Conservation (phyloP, 306 rosid genomes). For the Herpetospermum pedunculosum region DNA sequence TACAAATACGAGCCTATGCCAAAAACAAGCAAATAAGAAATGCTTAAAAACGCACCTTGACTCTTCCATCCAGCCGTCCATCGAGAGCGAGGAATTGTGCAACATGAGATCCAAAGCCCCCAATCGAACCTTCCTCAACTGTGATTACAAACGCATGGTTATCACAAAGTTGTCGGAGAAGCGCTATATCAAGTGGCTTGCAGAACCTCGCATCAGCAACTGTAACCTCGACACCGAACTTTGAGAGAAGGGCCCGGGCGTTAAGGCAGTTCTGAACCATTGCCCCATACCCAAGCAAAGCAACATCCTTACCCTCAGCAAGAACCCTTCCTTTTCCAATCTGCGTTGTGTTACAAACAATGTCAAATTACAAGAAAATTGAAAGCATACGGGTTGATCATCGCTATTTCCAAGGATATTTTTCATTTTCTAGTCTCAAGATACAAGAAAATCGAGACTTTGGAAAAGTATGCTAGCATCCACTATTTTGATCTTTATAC, state of each 20-base stretch:
- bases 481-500: background rate
- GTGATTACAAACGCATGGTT: slow-evolving; percentile 70
- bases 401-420: no score
- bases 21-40: background rate
- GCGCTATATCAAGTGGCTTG: slow-evolving; percentile 82
- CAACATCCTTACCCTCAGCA: slow-evolving; percentile 76
- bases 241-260: slow-evolving; percentile 67
- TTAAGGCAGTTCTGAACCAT: slow-evolving; percentile 90
- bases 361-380: background rate
- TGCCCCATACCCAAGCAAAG: slow-evolving; percentile 84
- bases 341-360: slow-evolving; percentile 21
- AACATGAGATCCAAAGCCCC: slow-evolving; percentile 92
- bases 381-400: no score
- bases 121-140: slow-evolving; percentile 92
- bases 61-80: slow-evolving; percentile 70
- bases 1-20: background rate
- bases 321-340: slow-evolving; percentile 76
- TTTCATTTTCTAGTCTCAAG: background rate
- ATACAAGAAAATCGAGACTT: background rate
- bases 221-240: slow-evolving; percentile 75
- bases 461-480: background rate
- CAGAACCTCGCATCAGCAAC: slow-evolving; percentile 99
- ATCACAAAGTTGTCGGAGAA: slow-evolving; percentile 70
- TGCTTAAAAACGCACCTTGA: slow-evolving; percentile 37
- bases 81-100: slow-evolving; percentile 81